Base-by-base conservation (phyloP, 331 rosid species). In the Cydonia oblonga region DNA sequence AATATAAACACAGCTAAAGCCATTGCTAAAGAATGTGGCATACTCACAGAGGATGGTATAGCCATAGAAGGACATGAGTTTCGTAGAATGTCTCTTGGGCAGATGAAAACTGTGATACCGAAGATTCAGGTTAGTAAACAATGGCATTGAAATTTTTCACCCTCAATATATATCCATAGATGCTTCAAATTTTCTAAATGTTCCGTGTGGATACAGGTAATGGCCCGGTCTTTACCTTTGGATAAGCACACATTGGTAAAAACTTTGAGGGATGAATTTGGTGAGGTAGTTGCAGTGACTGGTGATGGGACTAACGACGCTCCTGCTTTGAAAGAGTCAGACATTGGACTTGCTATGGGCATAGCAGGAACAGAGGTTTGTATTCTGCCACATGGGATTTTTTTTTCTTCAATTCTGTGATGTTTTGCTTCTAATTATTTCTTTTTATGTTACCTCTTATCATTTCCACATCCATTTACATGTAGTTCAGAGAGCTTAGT, bases 301-400 rank as follows among this genome's bases (percentile, higher is more conserved):
- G 98, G 98, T 0, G 98, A 93, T 79, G 98, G 98, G 78, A 89
- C 96, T 71, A 93, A 93, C 49, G 98, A 93, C 58, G 98, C 98
- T 62, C 98, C 98, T 52, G 98, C 98, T 60, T 77, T 93, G 86
- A 89, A 78, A 49, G 97, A 91, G 80, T 71, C 98, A 35, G 96
- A 93, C 83, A 93, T 93, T 68, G 98, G 98, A 80, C 95, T 93
- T 77, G 92, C 98, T 66, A 93, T 93, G 98, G 98, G 98, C 75
- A 91, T 93, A 83, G 96, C 96, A 28, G 98, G 98, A 79, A 91
- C 97, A 1, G 97, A 95, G 97, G 98, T 91, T 23, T 56, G 81
- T 76, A 35, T 12, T 71, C 32, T 5, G 53, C 53, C n/a, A 66
- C 38, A 22, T 20, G 6, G 5, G n/a, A n/a, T n/a, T 16, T 12